phyloP scores from a whole-genome alignment of 257 asterid species.

The Nicotiana benthamiana region DNA sequence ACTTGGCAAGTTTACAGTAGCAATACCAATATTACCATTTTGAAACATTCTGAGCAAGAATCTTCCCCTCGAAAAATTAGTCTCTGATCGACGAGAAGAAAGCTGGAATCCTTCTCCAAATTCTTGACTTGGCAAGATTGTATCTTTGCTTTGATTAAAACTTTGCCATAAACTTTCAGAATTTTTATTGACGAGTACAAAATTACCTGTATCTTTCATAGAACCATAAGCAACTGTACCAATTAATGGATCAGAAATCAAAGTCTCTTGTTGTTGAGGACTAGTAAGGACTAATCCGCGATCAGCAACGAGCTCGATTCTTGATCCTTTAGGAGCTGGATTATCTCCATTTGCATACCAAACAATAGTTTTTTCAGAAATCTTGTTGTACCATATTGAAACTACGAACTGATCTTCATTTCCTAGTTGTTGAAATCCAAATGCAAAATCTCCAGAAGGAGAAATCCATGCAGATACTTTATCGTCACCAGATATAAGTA shows the following conservation, averaged over 20 bases:
- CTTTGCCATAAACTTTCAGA: constrained; percentile 25
- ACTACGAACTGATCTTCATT: constrained; percentile 22
- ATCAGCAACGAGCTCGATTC: constrained; percentile 18
- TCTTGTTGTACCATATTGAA: constrained; percentile 34
- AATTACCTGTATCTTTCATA: constrained; percentile 36
- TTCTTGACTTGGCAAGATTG: constrained; percentile 33
- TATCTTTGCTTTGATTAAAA: constrained; percentile 23
- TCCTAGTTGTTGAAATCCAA: constrained; percentile 26
- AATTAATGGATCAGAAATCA: constrained; percentile 3
- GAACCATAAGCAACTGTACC: constrained; percentile 21
- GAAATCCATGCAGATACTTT: constrained; percentile 26
- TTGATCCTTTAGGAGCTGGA: constrained; percentile 25
- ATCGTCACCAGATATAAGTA: constrained; percentile 14
- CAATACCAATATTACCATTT: constrained; percentile 33
- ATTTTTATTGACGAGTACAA: constrained; percentile 10
- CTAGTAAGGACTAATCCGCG: constrained; percentile 21
- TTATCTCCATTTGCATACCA: constrained; percentile 28
- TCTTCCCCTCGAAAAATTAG: constrained; percentile 24
- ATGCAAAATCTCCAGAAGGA: constrained; percentile 34
- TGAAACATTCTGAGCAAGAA: constrained; percentile 19
- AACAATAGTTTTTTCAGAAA: constrained; percentile 29
- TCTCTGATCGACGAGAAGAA: constrained; percentile 22
- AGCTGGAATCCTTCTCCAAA: constrained; percentile 4
- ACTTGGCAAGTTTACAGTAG: constrained; percentile 17
- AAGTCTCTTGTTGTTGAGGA: background rate